phyloP scores from a whole-genome alignment of 768 basidiomycete species.

The Lentinula sp. region DNA sequence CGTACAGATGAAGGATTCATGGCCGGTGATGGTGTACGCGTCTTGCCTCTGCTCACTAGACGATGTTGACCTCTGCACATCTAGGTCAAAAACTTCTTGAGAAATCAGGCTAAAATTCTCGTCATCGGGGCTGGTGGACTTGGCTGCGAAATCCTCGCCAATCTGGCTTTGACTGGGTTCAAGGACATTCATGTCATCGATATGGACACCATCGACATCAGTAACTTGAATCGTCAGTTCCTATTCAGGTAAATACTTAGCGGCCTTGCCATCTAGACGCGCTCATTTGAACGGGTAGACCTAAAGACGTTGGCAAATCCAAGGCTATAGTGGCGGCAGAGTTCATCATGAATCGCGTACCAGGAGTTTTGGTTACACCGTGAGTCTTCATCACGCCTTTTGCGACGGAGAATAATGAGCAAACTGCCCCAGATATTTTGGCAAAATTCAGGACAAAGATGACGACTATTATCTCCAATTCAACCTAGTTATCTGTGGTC shows the following conservation, averaged over 20 bases:
- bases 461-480: conserved; percentile 96
- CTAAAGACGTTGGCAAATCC: conserved; percentile 86
- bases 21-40: conserved; percentile 58
- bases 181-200: conserved; percentile 99
- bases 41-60: conserved; percentile 2
- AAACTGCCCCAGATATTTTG: conserved; percentile 64
- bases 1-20: conserved; percentile 81
- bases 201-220: conserved; percentile 99
- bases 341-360: conserved; percentile 94
- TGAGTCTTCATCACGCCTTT: conserved; percentile 35
- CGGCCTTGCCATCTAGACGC: neutral
- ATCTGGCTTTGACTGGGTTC: conserved; percentile 94
- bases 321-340: conserved; percentile 95
- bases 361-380: conserved; percentile 96
- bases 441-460: conserved; percentile 97
- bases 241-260: conserved; percentile 71
- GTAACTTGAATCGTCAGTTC: conserved; percentile 97
- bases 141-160: conserved; percentile 96
- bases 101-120: conserved; percentile 83
- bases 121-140: conserved; percentile 98
- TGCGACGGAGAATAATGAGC: neutral
- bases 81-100: conserved; percentile 84
- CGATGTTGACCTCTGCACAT: neutral
- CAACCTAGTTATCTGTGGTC: conserved; percentile 93
- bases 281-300: conserved; percentile 34